A percentile compares a stretch with the other conserved stretches of the same genome.
Evolutionary conservation across 2,329 filamentous ascomycete species (phyloP).

Genomic region (Zymoseptoria passerinii): DNA sequence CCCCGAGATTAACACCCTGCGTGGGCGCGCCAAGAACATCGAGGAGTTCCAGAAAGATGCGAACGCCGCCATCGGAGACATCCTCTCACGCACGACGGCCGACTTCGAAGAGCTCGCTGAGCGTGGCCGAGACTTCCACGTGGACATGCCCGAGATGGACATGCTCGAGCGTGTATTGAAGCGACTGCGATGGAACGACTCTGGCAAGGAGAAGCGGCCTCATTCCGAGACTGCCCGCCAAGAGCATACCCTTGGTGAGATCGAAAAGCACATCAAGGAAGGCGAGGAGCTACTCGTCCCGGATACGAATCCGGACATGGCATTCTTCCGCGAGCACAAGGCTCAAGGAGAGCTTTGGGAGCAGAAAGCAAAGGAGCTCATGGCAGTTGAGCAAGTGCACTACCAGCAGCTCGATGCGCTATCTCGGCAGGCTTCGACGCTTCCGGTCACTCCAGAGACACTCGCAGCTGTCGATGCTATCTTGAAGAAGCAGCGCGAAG

Average conservation of each 20-base stretch:
- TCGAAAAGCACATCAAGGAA: slow-evolving; percentile 67
- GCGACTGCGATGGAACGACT: slow-evolving; percentile 81
- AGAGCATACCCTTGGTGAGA: slow-evolving; percentile 67
- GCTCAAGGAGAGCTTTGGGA: slow-evolving; percentile 81
- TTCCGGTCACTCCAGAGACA: slow-evolving; percentile 78
- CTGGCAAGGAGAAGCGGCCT: slow-evolving; percentile 51
- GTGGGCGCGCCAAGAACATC: slow-evolving; percentile 78
- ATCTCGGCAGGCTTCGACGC: slow-evolving; percentile 67
- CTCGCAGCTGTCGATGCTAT: slow-evolving; percentile 80
- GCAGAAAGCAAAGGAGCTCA: slow-evolving; percentile 82
- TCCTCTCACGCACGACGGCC: slow-evolving; percentile 54
- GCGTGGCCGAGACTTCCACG: slow-evolving; percentile 77
- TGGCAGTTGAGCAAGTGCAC: slow-evolving; percentile 83
- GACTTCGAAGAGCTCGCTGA: slow-evolving; percentile 90
- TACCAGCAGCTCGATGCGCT: slow-evolving; percentile 91
- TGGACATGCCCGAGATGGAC: slow-evolving; percentile 84
- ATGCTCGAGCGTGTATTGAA: slow-evolving; percentile 70
- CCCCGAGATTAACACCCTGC: slow-evolving; percentile 76
- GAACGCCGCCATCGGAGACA: slow-evolving; percentile 58
- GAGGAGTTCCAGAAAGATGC: slow-evolving; percentile 75
- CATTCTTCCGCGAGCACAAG: slow-evolving; percentile 67
- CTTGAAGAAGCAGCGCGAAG: slow-evolving; percentile 89
- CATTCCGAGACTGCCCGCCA: slow-evolving; percentile 30
- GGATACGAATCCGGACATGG: slow-evolving; percentile 69
- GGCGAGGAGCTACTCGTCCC: slow-evolving; percentile 71